phyloP scores from a whole-genome alignment of 2,329 filamentous ascomycete genomes.

The Botrytis deweyae region DNA sequence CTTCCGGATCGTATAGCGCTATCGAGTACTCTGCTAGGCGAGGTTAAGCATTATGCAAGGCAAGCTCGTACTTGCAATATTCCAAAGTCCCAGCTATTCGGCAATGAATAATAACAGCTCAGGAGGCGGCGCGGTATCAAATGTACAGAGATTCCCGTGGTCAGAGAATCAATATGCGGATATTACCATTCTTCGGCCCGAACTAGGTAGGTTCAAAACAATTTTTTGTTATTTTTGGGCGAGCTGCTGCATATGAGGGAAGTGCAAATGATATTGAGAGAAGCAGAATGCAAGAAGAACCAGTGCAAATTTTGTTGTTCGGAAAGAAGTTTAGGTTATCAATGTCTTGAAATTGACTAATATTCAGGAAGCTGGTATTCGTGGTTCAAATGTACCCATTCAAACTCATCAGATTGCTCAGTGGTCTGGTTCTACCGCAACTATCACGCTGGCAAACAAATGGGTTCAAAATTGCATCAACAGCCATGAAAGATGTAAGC shows the following conservation, averaged over 20 bases:
- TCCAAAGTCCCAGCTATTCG: neutral
- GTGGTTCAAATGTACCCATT: neutral
- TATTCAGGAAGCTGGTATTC: neutral
- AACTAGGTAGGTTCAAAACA: neutral
- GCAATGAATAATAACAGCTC: neutral
- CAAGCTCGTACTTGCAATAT: neutral
- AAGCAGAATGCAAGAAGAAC: neutral
- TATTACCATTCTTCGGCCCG: neutral
- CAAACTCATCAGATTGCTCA: neutral
- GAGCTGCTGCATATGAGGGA: neutral
- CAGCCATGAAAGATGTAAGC: neutral
- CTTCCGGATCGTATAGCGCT: neutral
- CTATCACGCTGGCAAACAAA: neutral
- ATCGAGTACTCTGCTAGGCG: neutral
- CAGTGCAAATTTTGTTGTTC: neutral
- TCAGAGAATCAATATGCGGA: neutral
- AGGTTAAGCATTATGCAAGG: neutral
- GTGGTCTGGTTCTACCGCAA: neutral
- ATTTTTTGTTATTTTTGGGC: neutral
- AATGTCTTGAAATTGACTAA: neutral
- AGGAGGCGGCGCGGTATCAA: neutral
- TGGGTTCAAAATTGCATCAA: neutral
- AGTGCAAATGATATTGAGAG: neutral
- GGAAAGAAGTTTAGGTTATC: neutral
- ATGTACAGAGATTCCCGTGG: neutral